Conservation (phyloP, 306 rosid species). For the Cucumis cinereus region DNA sequence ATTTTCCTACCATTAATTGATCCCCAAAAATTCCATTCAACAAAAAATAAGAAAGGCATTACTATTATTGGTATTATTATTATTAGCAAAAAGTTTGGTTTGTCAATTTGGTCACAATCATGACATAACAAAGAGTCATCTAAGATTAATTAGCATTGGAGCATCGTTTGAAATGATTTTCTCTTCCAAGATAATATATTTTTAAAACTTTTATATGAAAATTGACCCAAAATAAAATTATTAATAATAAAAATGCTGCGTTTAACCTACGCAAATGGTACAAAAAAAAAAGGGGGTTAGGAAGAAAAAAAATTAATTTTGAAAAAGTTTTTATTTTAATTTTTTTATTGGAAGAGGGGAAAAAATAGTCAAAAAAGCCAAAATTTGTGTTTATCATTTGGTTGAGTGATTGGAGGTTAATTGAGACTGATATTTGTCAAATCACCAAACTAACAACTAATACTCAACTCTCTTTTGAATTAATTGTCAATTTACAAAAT, state of each 20-base stretch:
- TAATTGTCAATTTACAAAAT: not conserved
- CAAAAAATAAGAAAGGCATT: not conserved
- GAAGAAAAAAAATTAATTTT: not conserved
- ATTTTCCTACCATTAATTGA: too few relatives aligned
- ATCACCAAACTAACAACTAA: conserved; percentile 3
- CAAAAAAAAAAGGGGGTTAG: not conserved
- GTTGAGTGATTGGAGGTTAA: conserved; percentile 3
- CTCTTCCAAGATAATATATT: not conserved
- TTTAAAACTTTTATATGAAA: not conserved
- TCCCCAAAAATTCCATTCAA: too few relatives aligned
- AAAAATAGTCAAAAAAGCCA: not conserved
- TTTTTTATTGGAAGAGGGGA: not conserved
- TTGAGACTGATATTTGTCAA: not conserved
- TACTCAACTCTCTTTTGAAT: not conserved
- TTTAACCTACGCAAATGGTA: not conserved
- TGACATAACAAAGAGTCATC: not conserved
- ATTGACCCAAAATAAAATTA: not conserved
- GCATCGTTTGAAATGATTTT: not conserved
- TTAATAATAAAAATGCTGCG: not conserved
- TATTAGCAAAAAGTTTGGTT: not conserved
- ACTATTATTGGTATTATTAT: not conserved
- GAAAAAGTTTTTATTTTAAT: too few relatives aligned
- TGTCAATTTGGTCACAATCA: conserved; percentile 5
- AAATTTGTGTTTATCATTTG: not conserved
- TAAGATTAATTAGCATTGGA: not conserved